Conservation (phyloP, 2,329 filamentous ascomycete species). For the Claviceps paspali region DNA sequence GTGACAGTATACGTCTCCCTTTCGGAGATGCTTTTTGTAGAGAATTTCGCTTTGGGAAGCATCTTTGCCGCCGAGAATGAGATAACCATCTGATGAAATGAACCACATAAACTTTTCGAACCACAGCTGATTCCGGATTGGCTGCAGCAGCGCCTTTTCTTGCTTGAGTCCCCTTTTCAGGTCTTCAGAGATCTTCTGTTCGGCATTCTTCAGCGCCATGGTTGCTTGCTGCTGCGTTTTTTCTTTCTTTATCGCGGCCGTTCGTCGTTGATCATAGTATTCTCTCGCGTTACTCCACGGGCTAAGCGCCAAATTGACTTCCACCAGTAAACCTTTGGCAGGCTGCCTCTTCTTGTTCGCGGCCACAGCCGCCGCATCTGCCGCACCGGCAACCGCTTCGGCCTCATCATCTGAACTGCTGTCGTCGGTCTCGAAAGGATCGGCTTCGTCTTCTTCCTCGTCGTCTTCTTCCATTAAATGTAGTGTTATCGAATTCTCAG, state of each 20-base stretch:
- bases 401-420: constrained; percentile 28
- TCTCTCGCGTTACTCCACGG: constrained; percentile 82
- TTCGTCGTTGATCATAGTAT: constrained; percentile 82
- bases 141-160: constrained; percentile 75
- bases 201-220: constrained; percentile 74
- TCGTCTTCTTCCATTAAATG: constrained; percentile 56
- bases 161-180: constrained; percentile 79
- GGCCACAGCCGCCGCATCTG: constrained; percentile 6
- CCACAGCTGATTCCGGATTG: constrained; percentile 74
- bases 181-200: constrained; percentile 74
- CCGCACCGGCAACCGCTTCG: constrained; percentile 11
- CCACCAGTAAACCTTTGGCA: constrained; percentile 51
- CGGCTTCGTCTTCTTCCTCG: constrained; percentile 44
- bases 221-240: constrained; percentile 71
- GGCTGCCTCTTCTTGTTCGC: constrained; percentile 23
- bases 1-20: constrained; percentile 84
- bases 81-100: constrained; percentile 85
- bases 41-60: constrained; percentile 79
- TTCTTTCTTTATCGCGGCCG: constrained; percentile 71
- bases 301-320: constrained; percentile 69
- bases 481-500: constrained; percentile 79
- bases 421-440: constrained; percentile 52
- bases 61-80: constrained; percentile 82
- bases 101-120: constrained; percentile 98
- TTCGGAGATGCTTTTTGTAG: constrained; percentile 74